Conservation (phyloP, 805 yeast genomes). For the Schizosaccharomyces japonicus region DNA sequence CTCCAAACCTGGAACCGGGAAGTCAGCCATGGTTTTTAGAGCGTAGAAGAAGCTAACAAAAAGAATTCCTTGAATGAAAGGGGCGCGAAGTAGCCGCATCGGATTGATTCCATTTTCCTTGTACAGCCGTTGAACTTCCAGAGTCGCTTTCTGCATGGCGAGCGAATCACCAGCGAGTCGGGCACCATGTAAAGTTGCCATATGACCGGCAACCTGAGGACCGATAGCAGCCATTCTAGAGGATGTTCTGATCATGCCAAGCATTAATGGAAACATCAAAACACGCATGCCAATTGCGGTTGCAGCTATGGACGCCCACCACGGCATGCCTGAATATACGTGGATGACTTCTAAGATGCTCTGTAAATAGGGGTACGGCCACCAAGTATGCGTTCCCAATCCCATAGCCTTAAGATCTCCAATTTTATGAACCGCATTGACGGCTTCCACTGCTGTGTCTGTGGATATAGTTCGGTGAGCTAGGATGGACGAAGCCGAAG, state of each 20-base stretch:
- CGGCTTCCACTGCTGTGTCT: too few relatives aligned
- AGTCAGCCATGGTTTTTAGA: constrained; percentile 55
- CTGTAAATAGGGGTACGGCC: not conserved
- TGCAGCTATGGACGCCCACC: constrained; percentile 83
- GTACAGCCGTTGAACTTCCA: not conserved
- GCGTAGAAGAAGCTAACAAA: constrained; percentile 81
- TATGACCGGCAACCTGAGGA: constrained; percentile 40
- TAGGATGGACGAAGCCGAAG: too few relatives aligned
- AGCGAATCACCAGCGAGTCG: constrained; percentile 11
- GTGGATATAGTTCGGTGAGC: too few relatives aligned
- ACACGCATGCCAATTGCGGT: constrained; percentile 54
- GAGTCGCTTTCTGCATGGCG: not conserved
- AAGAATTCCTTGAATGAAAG: constrained; percentile 41
- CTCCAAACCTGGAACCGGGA: constrained; percentile 64
- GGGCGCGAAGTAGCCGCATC: not conserved
- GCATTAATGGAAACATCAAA: constrained; percentile 54
- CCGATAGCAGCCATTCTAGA: constrained; percentile 56
- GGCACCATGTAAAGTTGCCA: constrained; percentile 14
- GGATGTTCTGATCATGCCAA: constrained; percentile 57
- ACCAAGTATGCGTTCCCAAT: not conserved
- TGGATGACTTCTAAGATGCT: constrained; percentile 49
- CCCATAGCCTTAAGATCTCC: too few relatives aligned
- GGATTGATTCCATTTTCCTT: not conserved
- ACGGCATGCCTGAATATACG: constrained; percentile 71
- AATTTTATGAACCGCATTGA: too few relatives aligned